Conservation (phyloP, 2,329 filamentous ascomycete species). For the Byssochlamys sp. region DNA sequence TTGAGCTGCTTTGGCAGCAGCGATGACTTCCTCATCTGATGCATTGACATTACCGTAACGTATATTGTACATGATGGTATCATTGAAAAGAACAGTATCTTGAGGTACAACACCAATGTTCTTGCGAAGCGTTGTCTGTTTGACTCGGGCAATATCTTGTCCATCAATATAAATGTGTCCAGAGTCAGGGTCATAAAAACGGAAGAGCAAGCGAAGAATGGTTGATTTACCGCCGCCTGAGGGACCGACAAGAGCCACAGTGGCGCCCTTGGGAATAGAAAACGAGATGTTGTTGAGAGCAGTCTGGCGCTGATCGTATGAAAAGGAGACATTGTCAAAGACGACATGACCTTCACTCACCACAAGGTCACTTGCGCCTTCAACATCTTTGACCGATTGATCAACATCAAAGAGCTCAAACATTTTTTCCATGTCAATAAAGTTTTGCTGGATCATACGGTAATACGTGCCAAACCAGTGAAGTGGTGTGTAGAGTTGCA, state of each 20-base stretch:
- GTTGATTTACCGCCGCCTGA: constrained; percentile 67
- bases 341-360: too few species aligned
- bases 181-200: constrained; percentile 22
- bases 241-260: constrained; percentile 62
- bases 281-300: too few species aligned
- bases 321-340: too few species aligned
- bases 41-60: constrained; percentile 68
- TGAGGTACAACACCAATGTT: constrained; percentile 83
- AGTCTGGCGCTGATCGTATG: too few species aligned
- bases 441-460: too few species aligned
- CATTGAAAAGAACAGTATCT: constrained; percentile 76
- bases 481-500: too few species aligned
- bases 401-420: too few species aligned
- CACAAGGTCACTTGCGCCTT: too few species aligned
- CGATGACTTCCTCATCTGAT: constrained; percentile 18
- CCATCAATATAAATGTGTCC: constrained; percentile 61
- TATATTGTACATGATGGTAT: constrained; percentile 74
- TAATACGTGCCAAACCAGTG: too few species aligned
- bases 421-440: too few species aligned
- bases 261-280: too few species aligned
- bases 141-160: constrained; percentile 64
- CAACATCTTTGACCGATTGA: too few species aligned
- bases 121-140: constrained; percentile 69
- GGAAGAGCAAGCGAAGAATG: constrained; percentile 18
- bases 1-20: constrained; percentile 19